phyloP scores from a whole-genome alignment of 495 filamentous ascomycete species.

The Penicillium fimorum region DNA sequence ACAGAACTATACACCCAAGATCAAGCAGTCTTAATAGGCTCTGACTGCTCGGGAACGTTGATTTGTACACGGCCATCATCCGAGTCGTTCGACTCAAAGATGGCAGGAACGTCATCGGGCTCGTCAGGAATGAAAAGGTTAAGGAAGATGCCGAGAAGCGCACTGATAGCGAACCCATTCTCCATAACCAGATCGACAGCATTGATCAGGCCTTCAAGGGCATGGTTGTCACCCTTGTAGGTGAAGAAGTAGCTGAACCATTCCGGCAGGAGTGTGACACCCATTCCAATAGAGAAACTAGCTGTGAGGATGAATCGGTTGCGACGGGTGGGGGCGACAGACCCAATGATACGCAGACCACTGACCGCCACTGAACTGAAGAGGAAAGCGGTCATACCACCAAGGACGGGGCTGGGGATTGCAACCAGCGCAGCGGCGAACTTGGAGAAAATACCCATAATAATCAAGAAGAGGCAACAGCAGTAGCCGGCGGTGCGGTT shows the following conservation, averaged over 20 bases:
- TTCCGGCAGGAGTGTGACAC: constrained; percentile 75
- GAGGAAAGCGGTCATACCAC: constrained; percentile 92
- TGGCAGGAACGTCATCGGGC: constrained; percentile 55
- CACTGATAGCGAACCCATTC: constrained; percentile 65
- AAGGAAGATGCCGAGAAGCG: constrained; percentile 65
- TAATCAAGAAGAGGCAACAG: constrained; percentile 73
- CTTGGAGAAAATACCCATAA: constrained; percentile 90
- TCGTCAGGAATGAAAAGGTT: constrained; percentile 75
- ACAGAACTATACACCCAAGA: neutral
- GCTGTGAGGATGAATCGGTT: constrained; percentile 88
- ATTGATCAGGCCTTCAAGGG: constrained; percentile 75
- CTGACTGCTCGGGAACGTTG: neutral
- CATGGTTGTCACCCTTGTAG: constrained; percentile 64
- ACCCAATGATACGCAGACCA: constrained; percentile 79
- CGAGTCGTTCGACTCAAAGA: constrained; percentile 22
- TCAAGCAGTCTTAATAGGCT: constrained; percentile 5
- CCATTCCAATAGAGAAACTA: constrained; percentile 71
- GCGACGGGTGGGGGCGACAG: constrained; percentile 75
- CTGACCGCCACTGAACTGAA: constrained; percentile 83
- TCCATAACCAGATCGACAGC: constrained; percentile 79
- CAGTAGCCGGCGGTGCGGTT: constrained; percentile 83
- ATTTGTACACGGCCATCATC: constrained; percentile 14
- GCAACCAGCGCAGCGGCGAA: constrained; percentile 85
- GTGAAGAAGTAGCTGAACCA: constrained; percentile 80
- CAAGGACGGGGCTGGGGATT: constrained; percentile 77